Evolutionary conservation across 2,329 filamentous ascomycete genomes (phyloP).

Genomic region (Fusarium anguioides): DNA sequence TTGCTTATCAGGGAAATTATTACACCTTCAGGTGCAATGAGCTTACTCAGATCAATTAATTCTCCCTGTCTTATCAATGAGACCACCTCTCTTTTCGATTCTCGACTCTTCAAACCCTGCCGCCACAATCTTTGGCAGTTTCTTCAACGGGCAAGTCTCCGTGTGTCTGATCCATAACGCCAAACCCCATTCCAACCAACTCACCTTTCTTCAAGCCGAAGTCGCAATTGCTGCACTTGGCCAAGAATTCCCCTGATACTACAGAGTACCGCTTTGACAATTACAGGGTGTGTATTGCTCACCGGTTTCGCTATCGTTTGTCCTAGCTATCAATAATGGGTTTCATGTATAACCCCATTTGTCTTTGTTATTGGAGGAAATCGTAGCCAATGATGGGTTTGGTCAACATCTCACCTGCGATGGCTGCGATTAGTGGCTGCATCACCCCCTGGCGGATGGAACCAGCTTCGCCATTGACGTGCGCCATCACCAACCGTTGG

Average conservation of each 20-base stretch:
- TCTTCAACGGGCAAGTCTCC: constrained; percentile 29
- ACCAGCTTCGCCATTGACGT: constrained; percentile 24
- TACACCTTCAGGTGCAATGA: not conserved
- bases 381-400: not conserved
- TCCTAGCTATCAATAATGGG: constrained; percentile 15
- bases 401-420: not conserved
- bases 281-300: not conserved
- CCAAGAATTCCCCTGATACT: not conserved
- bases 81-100: not conserved
- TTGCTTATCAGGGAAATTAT: constrained; percentile 1
- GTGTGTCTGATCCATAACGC: not conserved
- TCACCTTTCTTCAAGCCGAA: not conserved
- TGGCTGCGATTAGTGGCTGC: not conserved
- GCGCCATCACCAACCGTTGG: constrained; percentile 7
- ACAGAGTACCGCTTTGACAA: not conserved
- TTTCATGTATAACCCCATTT: not conserved
- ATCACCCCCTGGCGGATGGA: constrained; percentile 10
- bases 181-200: not conserved
- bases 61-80: not conserved
- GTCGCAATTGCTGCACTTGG: constrained; percentile 5
- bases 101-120: constrained; percentile 3
- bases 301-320: not conserved
- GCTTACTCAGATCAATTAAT: constrained; percentile 10
- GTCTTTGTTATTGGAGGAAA: not conserved
- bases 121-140: constrained; percentile 17